Evolutionary conservation across 2,329 filamentous ascomycete genomes (phyloP).

Genomic region (Cercospora sp.): DNA sequence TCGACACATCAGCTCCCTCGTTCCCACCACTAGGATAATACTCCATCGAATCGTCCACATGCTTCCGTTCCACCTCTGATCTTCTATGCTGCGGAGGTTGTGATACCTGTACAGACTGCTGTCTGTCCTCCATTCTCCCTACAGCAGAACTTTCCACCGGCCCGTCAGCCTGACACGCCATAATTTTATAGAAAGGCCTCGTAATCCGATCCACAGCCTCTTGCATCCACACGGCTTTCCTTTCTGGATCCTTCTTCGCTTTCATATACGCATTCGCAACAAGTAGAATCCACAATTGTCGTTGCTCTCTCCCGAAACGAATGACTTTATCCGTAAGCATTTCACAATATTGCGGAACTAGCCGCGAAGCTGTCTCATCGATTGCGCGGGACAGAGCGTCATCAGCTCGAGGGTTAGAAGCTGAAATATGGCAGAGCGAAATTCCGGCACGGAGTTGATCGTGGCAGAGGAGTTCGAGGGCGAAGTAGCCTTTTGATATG

Average conservation of each 20-base stretch:
- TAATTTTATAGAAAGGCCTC: conserved; percentile 36
- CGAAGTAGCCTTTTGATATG: conserved; percentile 28
- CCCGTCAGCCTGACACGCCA: conserved; percentile 35
- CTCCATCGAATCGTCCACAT: conserved; percentile 6
- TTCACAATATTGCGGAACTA: conserved; percentile 32
- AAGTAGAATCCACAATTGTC: conserved; percentile 36
- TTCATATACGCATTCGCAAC: conserved; percentile 34
- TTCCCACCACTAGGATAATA: conserved; percentile 8
- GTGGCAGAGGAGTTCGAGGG: conserved; percentile 33
- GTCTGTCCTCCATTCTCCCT: neutral
- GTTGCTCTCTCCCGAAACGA: conserved; percentile 35
- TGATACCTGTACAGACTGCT: conserved; percentile 4
- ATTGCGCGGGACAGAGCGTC: conserved; percentile 27
- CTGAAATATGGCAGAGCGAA: conserved; percentile 32
- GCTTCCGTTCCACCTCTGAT: neutral
- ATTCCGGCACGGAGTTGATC: conserved; percentile 36
- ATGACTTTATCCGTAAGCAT: conserved; percentile 35
- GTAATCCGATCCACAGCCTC: conserved; percentile 37
- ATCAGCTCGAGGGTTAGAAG: conserved; percentile 29
- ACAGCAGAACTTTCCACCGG: neutral
- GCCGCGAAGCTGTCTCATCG: conserved; percentile 26
- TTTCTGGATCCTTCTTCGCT: conserved; percentile 28
- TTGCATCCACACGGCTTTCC: conserved; percentile 33
- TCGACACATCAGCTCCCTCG: neutral
- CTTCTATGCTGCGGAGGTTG: neutral